phyloP scores from a whole-genome alignment of 1,284 basidiomycete species.

The Xerocomus nothofagi region DNA sequence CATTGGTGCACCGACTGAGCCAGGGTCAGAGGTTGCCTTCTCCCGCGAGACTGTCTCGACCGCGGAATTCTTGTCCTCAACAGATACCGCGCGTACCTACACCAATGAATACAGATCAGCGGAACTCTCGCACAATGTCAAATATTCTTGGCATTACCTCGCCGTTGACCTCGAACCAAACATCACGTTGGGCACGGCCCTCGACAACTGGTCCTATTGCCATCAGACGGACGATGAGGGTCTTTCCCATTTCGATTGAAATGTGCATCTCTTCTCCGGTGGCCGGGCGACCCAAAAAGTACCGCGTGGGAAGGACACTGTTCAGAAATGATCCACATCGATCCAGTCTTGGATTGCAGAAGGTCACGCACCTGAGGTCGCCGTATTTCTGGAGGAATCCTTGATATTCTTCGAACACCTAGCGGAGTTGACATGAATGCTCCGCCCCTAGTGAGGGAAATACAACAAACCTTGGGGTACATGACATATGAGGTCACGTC shows the following conservation, averaged over 20 bases:
- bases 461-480: slow-evolving; percentile 79
- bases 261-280: slow-evolving; percentile 96
- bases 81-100: slow-evolving; percentile 86
- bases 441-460: slow-evolving; percentile 8
- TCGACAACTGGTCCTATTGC: slow-evolving; percentile 93
- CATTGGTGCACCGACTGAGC: slow-evolving; percentile 95
- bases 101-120: slow-evolving; percentile 13
- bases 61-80: slow-evolving; percentile 95
- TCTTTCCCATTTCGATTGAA: slow-evolving; percentile 97
- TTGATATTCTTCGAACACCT: slow-evolving; percentile 98
- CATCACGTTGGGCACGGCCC: slow-evolving; percentile 89
- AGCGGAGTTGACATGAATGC: slow-evolving; percentile 17
- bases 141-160: slow-evolving; percentile 54
- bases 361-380: slow-evolving; percentile 73
- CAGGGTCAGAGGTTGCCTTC: slow-evolving; percentile 91
- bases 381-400: slow-evolving; percentile 94
- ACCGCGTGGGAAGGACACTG: slow-evolving; percentile 92
- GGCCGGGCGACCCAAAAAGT: slow-evolving; percentile 92
- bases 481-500: slow-evolving; percentile 97
- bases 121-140: slow-evolving; percentile 10
- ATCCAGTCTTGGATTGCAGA: slow-evolving; percentile 11
- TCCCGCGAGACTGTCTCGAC: slow-evolving; percentile 93
- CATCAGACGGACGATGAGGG: slow-evolving; percentile 93
- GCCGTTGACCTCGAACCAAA: slow-evolving; percentile 98
- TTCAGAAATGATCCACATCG: slow-evolving; percentile 16